Evolutionary conservation across 176 grass and related monocot species (phyloP).

Genomic region (Microstegium vimineum): DNA sequence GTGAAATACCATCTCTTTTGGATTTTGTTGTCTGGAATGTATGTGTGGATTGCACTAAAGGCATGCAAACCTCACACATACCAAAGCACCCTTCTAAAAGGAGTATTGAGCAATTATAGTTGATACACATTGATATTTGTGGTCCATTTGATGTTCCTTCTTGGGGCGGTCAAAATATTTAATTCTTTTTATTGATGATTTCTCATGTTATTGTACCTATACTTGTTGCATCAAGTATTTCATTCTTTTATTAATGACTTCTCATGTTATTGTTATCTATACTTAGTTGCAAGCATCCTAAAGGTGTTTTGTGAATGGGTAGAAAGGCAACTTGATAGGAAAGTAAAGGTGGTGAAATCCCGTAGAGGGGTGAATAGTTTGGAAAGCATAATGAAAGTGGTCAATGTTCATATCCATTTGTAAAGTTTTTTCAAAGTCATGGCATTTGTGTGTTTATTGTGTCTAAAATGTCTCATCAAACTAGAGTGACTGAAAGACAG

Average conservation of each 20-base stretch:
- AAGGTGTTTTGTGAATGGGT: slow-evolving; percentile 21
- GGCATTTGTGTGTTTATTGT: slow-evolving; percentile 19
- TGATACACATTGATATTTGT: slow-evolving; percentile 22
- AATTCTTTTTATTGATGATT: neutral
- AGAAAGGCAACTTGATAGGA: slow-evolving; percentile 28
- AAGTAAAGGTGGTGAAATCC: slow-evolving; percentile 28
- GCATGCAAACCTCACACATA: slow-evolving; percentile 9
- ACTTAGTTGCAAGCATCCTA: neutral
- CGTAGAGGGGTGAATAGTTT: slow-evolving; percentile 26
- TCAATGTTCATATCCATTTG: slow-evolving; percentile 18
- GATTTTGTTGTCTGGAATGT: slow-evolving; percentile 5
- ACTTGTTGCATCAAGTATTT: too few species aligned
- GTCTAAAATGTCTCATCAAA: too few species aligned
- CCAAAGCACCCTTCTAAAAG: too few species aligned
- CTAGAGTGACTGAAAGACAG: too few species aligned
- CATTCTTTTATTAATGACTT: neutral
- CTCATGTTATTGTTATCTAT: neutral
- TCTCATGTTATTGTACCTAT: too few species aligned
- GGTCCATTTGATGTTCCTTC: slow-evolving; percentile 18
- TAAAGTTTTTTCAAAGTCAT: slow-evolving; percentile 24
- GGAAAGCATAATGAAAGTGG: neutral
- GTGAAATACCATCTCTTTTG: slow-evolving; percentile 25
- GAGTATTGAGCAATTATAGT: too few species aligned
- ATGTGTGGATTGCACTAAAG: slow-evolving; percentile 29
- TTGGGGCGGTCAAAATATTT: neutral